Conservation (phyloP, 306 rosid species). For the Macrotyloma uniflorum region DNA sequence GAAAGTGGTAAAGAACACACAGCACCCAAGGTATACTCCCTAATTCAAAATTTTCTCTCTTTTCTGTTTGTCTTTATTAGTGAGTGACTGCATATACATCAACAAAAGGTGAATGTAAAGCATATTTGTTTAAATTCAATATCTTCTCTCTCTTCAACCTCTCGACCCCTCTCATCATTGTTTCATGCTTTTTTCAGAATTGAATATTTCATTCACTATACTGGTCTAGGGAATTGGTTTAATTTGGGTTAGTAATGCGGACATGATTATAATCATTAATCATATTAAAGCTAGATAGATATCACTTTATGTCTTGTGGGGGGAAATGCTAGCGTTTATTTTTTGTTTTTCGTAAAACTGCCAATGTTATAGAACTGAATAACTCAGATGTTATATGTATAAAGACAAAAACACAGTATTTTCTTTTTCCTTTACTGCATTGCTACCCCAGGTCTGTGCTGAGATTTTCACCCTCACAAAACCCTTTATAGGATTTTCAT, state of each 20-base stretch:
- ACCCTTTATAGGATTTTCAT: background rate
- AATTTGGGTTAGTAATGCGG: slow-evolving; percentile 28
- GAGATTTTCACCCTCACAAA: background rate
- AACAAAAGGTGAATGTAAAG: slow-evolving; percentile 30
- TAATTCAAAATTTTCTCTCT: slow-evolving; percentile 2
- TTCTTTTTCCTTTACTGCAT: background rate
- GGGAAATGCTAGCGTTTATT: slow-evolving; percentile 6
- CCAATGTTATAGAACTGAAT: background rate
- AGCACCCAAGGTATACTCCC: slow-evolving; percentile 79
- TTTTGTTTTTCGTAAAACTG: background rate
- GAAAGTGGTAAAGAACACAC: slow-evolving; percentile 98
- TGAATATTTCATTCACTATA: slow-evolving; percentile 24
- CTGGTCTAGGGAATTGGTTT: slow-evolving; percentile 30
- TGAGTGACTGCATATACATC: background rate
- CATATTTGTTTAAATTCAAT: slow-evolving; percentile 32
- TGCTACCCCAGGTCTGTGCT: background rate
- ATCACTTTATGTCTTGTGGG: slow-evolving; percentile 16
- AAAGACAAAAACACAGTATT: background rate
- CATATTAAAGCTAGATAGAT: slow-evolving; percentile 12
- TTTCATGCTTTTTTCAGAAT: slow-evolving; percentile 44
- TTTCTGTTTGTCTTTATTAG: slow-evolving; percentile 31
- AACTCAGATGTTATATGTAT: background rate
- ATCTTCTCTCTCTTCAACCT: slow-evolving; percentile 36
- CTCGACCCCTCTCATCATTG: slow-evolving; percentile 39
- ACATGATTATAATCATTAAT: slow-evolving; percentile 35